Evolutionary conservation across 129 eudicot genomes (phyloP), one percentile per base, ranked within the genome.

Genomic region (Escallonia rubra): DNA sequence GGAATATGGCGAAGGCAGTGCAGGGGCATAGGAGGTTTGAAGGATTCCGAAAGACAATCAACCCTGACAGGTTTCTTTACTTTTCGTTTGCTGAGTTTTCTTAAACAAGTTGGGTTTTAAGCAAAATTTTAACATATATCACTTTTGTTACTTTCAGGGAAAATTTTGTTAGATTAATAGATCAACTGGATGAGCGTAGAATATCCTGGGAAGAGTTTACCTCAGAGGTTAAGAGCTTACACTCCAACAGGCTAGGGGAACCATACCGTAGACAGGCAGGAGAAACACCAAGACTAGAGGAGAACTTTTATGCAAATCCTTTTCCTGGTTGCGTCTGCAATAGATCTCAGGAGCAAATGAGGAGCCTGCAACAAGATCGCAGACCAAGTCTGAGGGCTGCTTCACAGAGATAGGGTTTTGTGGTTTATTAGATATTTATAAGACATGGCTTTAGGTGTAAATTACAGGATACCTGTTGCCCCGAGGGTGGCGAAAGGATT

Each of bases 1-100:
- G 99, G 38, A 89, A 93, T 75, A 89, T 93, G 98, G 99, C 99
- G 0, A 93, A 93, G 76, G 96, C 90, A n/a, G 96, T 93, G 58
- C 95, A 86, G 63, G 99, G 99, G 11, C 99, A 93, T 67, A 74
- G 99, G 72, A 75, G 75, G 72, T 93, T 89, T 59, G 88, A 89
- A 84, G 99, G 99, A 8, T 89, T 93, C 34, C 81, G 80, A 23
- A 86, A 88, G 84, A 89, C 99, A 3, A 89, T 93, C n/a, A 86
- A 80, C 76, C 99, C 99, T 4, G 82, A 93, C 65, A 86, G 79
- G 93, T 82, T 13, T 6, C 61, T 43, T n/a, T 12, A 8, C 12
- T 46, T 63, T 15, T 47, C 14, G 41, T 7, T 16, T 23, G 7
- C 57, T 58, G 1, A 2, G 13, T 9, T 46, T 48, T 12, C 23